Conservation (phyloP, 495 filamentous ascomycete species). For the Tuber umbilicatum region DNA sequence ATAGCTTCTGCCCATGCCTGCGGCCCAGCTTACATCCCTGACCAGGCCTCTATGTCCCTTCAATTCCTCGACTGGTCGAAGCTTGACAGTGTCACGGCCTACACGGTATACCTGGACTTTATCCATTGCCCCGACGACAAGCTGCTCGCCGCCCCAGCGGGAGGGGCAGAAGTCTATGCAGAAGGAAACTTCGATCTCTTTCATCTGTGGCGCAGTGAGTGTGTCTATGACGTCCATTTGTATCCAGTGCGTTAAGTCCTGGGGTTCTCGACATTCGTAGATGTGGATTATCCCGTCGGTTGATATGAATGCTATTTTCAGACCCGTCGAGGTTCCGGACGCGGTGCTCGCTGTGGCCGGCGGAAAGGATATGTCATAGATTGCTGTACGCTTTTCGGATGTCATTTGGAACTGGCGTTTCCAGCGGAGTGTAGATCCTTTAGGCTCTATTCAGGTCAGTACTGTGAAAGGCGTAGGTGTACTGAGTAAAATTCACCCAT, state of each 20-base stretch:
- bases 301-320: slow-evolving; percentile 72
- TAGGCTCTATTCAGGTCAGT: slow-evolving; percentile 27
- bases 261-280: slow-evolving; percentile 80
- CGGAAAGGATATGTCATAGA: slow-evolving; percentile 43
- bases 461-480: no score
- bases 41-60: slow-evolving; percentile 64
- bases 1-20: slow-evolving; percentile 74
- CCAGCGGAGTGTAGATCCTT: slow-evolving; percentile 36
- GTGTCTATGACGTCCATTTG: slow-evolving; percentile 63
- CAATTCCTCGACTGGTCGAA: slow-evolving; percentile 74
- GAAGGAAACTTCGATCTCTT: slow-evolving; percentile 81
- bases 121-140: slow-evolving; percentile 80
- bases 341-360: slow-evolving; percentile 44
- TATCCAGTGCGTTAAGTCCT: slow-evolving; percentile 69
- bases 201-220: slow-evolving; percentile 51
- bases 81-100: slow-evolving; percentile 46
- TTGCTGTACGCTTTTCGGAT: slow-evolving; percentile 37
- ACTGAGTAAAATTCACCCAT: slow-evolving; percentile 27
- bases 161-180: slow-evolving; percentile 68
- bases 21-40: slow-evolving; percentile 89
- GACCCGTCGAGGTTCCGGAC: slow-evolving; percentile 63
- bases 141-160: slow-evolving; percentile 57
- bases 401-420: slow-evolving; percentile 42
- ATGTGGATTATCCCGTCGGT: slow-evolving; percentile 71
- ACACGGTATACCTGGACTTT: slow-evolving; percentile 68